A percentile compares a stretch with the other conserved stretches of the same genome.
phyloP scores from a whole-genome alignment of 2,329 filamentous ascomycete species.

The Phialophora expanda region DNA sequence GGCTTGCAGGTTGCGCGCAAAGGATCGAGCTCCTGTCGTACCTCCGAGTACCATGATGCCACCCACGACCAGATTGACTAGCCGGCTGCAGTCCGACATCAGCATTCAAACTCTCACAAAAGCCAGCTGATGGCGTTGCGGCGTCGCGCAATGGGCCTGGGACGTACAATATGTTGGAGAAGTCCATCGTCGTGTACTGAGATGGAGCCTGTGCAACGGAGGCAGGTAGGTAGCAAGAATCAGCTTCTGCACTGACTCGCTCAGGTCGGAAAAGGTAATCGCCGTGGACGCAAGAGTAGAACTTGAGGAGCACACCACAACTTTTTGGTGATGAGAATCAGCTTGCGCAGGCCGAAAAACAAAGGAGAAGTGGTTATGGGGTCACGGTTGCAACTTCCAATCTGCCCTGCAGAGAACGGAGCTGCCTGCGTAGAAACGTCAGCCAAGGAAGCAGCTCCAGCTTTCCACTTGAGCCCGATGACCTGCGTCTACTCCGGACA shows the following conservation, averaged over 20 bases:
- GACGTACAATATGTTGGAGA: constrained; percentile 88
- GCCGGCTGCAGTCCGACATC: constrained; percentile 66
- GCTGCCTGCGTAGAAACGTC: constrained; percentile 2
- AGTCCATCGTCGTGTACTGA: constrained; percentile 71
- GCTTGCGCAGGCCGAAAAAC: constrained; percentile 30
- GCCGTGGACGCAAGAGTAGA: background rate
- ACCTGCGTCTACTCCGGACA: background rate
- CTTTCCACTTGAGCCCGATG: background rate
- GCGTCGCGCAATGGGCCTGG: constrained; percentile 19
- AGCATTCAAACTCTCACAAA: constrained; percentile 8
- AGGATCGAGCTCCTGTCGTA: constrained; percentile 45
- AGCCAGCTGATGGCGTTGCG: background rate
- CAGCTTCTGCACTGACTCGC: background rate
- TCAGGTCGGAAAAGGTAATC: background rate
- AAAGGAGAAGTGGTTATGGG: constrained; percentile 24
- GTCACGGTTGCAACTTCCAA: constrained; percentile 10
- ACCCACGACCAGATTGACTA: constrained; percentile 89
- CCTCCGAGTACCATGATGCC: constrained; percentile 87
- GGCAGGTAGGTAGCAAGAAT: background rate
- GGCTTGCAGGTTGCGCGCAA: constrained; percentile 40
- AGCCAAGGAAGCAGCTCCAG: constrained; percentile 5
- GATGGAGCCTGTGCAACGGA: background rate
- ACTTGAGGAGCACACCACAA: background rate
- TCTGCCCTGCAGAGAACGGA: constrained; percentile 1
- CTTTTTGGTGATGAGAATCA: background rate